Percentiles rank a stretch among this genome's conserved stretches.
These are phyloP conservation scores for Phytophthora brassicae DNA, from an alignment of 352 stramenopile species.

Conservation along the genomic window DNA sequence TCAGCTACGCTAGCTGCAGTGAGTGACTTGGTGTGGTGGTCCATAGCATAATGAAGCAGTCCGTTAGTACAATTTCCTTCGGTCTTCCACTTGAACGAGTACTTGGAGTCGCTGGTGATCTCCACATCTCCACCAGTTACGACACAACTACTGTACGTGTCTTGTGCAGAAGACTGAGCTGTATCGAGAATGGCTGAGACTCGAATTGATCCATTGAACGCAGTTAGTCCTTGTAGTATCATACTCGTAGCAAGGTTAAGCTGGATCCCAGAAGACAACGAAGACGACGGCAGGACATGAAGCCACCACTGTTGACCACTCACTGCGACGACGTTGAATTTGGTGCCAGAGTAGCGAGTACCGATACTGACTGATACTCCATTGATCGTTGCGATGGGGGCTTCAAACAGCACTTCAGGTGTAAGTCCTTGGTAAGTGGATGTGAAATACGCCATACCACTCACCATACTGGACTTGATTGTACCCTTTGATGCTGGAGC, in stretches of 20 bases:
- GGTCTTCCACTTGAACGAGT: conserved; percentile 66
- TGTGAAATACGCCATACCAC: conserved; percentile 76
- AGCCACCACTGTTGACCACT: conserved; percentile 63
- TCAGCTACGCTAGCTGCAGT: conserved; percentile 39
- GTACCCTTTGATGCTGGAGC: conserved; percentile 22
- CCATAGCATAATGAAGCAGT: conserved; percentile 62
- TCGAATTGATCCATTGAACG: conserved; percentile 50
- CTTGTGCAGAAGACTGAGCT: conserved; percentile 51
- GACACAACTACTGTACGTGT: conserved; percentile 66
- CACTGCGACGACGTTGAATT: conserved; percentile 54
- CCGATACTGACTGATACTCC: conserved; percentile 29
- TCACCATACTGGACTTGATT: conserved; percentile 57
- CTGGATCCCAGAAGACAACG: conserved; percentile 26
- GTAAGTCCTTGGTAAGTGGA: conserved; percentile 55
- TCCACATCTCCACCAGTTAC: conserved; percentile 47
- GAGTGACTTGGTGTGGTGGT: conserved; percentile 60
- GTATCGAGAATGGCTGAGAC: conserved; percentile 42
- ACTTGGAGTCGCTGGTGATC: conserved; percentile 48
- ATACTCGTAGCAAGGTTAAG: conserved; percentile 48
- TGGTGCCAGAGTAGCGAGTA: conserved; percentile 33
- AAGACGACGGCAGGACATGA: conserved; percentile 39
- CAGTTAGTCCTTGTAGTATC: conserved; percentile 32
- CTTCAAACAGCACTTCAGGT: conserved; percentile 54
- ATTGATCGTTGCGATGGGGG: conserved; percentile 61
- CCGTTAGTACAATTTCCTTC: conserved; percentile 52